phyloP scores from a whole-genome alignment of 768 basidiomycete species.

The Dacryopinax primogenitus region DNA sequence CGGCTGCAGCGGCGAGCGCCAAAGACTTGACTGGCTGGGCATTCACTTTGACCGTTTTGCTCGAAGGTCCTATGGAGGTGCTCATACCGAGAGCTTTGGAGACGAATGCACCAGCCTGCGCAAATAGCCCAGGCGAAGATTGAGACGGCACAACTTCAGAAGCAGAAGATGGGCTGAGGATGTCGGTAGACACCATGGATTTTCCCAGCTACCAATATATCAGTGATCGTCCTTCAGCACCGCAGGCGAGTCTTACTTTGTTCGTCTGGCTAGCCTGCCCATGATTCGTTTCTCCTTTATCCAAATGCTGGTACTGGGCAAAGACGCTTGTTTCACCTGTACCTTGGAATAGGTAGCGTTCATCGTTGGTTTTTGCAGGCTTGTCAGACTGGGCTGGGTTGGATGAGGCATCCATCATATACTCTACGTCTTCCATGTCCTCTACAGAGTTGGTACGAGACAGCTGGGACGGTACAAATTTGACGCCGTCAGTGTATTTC shows the following conservation, averaged over 20 bases:
- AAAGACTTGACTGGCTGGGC: conserved; percentile 62
- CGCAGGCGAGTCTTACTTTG: neutral
- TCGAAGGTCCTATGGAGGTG: conserved; percentile 21
- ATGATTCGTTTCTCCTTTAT: neutral
- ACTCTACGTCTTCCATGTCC: conserved; percentile 9
- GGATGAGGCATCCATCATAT: conserved; percentile 7
- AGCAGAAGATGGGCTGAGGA: too few species aligned
- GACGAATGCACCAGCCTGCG: conserved; percentile 56
- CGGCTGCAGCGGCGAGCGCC: conserved; percentile 66
- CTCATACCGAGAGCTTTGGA: conserved; percentile 45
- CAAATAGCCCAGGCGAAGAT: conserved; percentile 41
- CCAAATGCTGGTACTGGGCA: neutral
- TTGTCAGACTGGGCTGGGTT: conserved; percentile 11
- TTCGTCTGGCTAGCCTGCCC: conserved; percentile 11
- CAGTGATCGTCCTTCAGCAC: neutral
- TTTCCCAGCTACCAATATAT: neutral
- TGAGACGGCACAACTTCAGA: conserved; percentile 4
- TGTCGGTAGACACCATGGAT: neutral
- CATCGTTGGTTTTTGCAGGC: neutral
- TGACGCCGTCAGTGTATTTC: neutral
- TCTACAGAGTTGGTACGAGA: conserved; percentile 8
- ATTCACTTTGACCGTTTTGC: conserved; percentile 48
- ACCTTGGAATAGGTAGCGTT: conserved; percentile 11
- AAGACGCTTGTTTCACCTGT: conserved; percentile 9
- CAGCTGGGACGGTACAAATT: neutral